Base-by-base conservation (phyloP, 176 grass and related monocot species). In the Rhipidocladum racemiflorum region DNA sequence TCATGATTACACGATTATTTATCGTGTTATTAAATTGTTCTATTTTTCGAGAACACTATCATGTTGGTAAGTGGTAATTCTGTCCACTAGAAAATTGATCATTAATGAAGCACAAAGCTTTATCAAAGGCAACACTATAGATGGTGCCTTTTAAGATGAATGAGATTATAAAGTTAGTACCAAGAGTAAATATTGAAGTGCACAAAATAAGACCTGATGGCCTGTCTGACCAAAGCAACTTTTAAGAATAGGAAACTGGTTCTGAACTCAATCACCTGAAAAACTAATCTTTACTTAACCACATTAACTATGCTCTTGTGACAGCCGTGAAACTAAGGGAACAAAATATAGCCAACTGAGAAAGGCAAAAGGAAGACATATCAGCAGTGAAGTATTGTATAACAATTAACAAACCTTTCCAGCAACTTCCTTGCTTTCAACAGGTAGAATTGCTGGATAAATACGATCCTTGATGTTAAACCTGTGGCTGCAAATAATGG, bases 361-460 rank as follows among this genome's bases (percentile, higher is more conserved):
- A 61, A 61, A 76, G 7, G 14, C 3, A 71, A 48, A 46, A 81
- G 17, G 32, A 16, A 27, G 13, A 59, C 44, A 34, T 12, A 6
- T 53, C 20, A 18, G 2, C 9, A 42, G 30, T 35, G 1, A 36
- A 67, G 55, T n/a, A 0, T 3, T 50, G 9, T 61, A 16, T 6
- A 74, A 64, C 36, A 64, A 62, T 80, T 13, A 79, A 84, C 83
- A 79, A 44, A 95, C 96, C 96, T 65, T 91, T 64, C 96, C 96
- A n/a, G 51, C 76, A 68, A 98, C 87, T 78, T 74, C 83, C 68
- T 95, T 95, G 81, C 30, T 88, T 40, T 91, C 76, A n/a, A 88
- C 89, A 7, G 92, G 92, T 42, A 93, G 79, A 72, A 98, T 98
- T 51, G 96, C 96, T 32, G 96, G 96, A 78, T 98, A 98, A 70